Evolutionary conservation across 176 grass and related monocot genomes (phyloP), one percentile per base, ranked within the genome.

Genomic region (Tuctoria greenei): DNA sequence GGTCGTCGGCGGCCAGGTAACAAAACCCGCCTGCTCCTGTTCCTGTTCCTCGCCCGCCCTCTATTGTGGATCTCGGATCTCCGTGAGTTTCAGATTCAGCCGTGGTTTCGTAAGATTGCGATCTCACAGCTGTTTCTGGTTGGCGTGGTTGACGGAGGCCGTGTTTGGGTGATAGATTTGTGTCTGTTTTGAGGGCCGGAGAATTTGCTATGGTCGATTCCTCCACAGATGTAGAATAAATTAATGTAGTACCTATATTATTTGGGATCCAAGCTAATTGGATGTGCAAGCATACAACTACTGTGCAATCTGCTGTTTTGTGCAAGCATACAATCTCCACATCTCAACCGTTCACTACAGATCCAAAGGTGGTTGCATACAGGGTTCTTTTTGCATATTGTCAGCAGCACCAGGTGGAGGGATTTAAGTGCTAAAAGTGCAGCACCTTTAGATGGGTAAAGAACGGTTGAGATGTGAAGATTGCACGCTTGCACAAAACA

Each of bases 1-100:
- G 47, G 12, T 55, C 47, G n/a, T 59, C 66, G 59, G 38, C 47
- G 47, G 49, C 38, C 40, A 50, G 85, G 85, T 82, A 60, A n/a
- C n/a, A n/a, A 58, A 41, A 41, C 2, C 31, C 13, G 3, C 59
- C 35, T 36, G 60, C 75, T 37, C 15, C 0, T 72, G 67, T 49
- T 37, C 15, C 0, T 72, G 67, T 49, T 59, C 49, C 23, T 23
- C n/a, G 26, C 20, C 39, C 27, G 45, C 27, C 2, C 16, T 47
- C 3, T 0, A 42, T 57, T 35, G 39, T 65, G 84, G 79, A 77
- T 77, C 79, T 60, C 51, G 27, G 37, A 44, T 76, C 38, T 34
- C 5, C 12, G 35, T 28, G 42, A 7, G 31, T 34, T 60, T 73
- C 41, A 78, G 85, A 67, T 55, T 79, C 69, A 14, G 36, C 10